Percentiles rank a stretch among this genome's conserved stretches.
These are phyloP conservation scores for Daldinia loculata DNA, from an alignment of 495 filamentous ascomycete species.

Conservation along the genomic window DNA sequence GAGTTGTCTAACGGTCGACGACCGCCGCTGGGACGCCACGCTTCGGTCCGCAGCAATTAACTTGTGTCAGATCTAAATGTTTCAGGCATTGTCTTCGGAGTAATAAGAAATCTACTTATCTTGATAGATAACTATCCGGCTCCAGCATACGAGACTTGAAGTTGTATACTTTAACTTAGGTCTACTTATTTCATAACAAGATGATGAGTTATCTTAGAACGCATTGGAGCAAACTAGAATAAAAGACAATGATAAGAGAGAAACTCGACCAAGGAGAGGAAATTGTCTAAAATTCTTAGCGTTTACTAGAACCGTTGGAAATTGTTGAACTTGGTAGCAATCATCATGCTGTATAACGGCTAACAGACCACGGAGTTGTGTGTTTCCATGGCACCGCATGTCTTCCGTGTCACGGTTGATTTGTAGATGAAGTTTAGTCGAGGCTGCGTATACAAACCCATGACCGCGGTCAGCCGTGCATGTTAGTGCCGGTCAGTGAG, in stretches of 20 bases:
- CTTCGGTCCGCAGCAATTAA: conserved; percentile 9
- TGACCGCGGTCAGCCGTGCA: conserved; percentile 41
- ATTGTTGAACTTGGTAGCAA: conserved; percentile 9
- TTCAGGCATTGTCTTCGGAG: conserved; percentile 2
- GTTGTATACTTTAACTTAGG: not conserved
- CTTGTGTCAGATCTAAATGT: conserved; percentile 4
- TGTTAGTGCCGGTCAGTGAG: conserved; percentile 34
- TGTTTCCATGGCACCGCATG: conserved; percentile 34
- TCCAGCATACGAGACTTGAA: not conserved
- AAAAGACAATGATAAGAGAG: not conserved
- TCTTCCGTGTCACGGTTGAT: conserved; percentile 16
- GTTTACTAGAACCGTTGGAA: conserved; percentile 2
- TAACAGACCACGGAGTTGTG: conserved; percentile 13
- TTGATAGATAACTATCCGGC: not conserved
- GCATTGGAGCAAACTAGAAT: not conserved
- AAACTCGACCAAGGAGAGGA: conserved; percentile 1
- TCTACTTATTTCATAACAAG: not conserved
- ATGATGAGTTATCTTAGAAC: not conserved
- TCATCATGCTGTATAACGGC: conserved; percentile 22
- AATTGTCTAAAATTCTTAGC: conserved; percentile 21
- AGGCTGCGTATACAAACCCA: conserved; percentile 31
- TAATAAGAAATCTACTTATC: conserved; percentile 8
- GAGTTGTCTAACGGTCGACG: conserved; percentile 14
- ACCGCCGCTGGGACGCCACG: conserved; percentile 8
- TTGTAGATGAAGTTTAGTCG: conserved; percentile 22